These are phyloP conservation scores for Erodium texanum DNA, from an alignment of 441 rosid species.

Conservation along the genomic window DNA sequence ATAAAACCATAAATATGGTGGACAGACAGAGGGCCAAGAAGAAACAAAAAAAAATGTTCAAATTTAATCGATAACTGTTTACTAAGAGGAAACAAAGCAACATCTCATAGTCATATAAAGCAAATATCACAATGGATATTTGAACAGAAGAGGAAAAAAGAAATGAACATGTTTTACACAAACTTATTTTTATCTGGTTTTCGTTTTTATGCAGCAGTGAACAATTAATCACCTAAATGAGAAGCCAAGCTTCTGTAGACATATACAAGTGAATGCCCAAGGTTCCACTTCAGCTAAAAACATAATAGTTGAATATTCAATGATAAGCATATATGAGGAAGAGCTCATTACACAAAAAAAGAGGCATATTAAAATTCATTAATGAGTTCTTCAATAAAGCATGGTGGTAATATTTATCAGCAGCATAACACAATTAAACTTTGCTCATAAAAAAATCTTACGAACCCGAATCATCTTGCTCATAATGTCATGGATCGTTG, in stretches of 20 bases:
- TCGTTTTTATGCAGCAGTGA: not conserved
- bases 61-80: no score
- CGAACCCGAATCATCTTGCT: constrained; percentile 85
- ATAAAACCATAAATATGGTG: not conserved
- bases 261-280: not conserved
- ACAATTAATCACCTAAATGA: not conserved
- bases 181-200: not conserved
- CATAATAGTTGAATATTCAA: not conserved
- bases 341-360: not conserved
- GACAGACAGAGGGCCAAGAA: no score
- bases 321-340: not conserved
- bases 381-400: not conserved
- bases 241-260: not conserved
- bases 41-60: not conserved
- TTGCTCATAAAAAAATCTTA: constrained; percentile 10
- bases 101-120: not conserved
- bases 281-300: not conserved
- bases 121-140: not conserved
- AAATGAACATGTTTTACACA: not conserved
- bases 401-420: not conserved
- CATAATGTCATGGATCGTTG: constrained; percentile 94
- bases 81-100: not conserved
- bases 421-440: not conserved
- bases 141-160: not conserved
- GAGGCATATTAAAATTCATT: not conserved